Evolutionary conservation across 192 early-diverging fungal genomes (phyloP), one percentile per base, ranked within the genome.

Genomic region (Backusella westeae): DNA sequence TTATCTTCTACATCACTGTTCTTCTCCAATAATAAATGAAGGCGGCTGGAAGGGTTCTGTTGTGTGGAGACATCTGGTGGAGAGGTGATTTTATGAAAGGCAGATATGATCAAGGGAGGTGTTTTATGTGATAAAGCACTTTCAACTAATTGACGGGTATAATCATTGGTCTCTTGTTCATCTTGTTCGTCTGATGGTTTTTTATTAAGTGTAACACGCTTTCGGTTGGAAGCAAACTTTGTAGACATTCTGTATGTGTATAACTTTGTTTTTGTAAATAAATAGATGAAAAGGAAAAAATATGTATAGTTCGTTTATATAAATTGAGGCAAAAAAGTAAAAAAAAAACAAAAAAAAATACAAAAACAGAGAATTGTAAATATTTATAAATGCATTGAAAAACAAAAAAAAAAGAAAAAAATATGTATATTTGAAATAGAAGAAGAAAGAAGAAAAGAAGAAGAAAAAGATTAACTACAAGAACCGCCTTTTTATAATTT

Each of bases 121-220:
- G 21, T 29, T 21, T 15, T 52, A 6, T 26, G 56, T 10, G 68
- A 12, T 41, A 69, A 41, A 21, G 36, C 68, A 41, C 68, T 69
- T 39, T 35, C 36, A 6, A 41, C 2, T 14, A 69, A 14, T 69
- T 69, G 68, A 41, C 36, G 68, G 36, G 68, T 69, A 69, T 69
- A 69, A 41, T 69, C 68, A 69, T 69, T 41, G 4, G 19, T 69
- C 10, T 26, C 23, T 63, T 29, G 26, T 29, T 14, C 26, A 38
- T 23, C 34, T 23, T 39, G 1, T 0, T 38, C 21, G 26, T 69
- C 36, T 4, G 36, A 67, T 23, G 35, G 8, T 38, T 38, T 69
- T 69, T 34, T 69, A 21, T 69, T 69, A 12, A 69, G 38, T 39
- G 68, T 69, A 69, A 69, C 68, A 41, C 68, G 68, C 35, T 69